A percentile compares a stretch with the other conserved stretches of the same genome.
Evolutionary conservation across 805 yeast genomes (phyloP).

Genomic region (Candida suzukii): DNA sequence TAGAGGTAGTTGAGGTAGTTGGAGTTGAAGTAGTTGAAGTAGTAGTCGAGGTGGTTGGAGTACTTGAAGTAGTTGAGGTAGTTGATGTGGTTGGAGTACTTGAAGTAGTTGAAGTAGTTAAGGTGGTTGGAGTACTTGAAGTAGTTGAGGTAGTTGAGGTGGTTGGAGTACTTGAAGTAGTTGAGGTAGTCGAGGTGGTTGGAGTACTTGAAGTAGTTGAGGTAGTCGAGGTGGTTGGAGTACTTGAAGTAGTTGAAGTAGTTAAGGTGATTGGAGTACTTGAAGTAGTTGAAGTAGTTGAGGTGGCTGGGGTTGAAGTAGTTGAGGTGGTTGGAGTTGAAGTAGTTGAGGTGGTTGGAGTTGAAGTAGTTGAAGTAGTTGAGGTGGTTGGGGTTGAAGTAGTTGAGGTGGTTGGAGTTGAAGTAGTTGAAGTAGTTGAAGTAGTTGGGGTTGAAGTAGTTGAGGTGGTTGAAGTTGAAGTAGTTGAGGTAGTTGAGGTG

Average conservation of each 20-base stretch:
- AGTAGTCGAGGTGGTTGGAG: slow-evolving; percentile 10
- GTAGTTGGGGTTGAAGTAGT: too few relatives aligned
- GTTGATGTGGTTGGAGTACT: slow-evolving; percentile 18
- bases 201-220: slow-evolving; percentile 8
- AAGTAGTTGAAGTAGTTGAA: too few relatives aligned
- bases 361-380: too few relatives aligned
- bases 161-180: too few relatives aligned
- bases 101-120: slow-evolving; percentile 15
- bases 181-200: slow-evolving; percentile 9
- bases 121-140: slow-evolving; percentile 15
- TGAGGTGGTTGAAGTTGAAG: too few relatives aligned
- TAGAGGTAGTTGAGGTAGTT: slow-evolving; percentile 14
- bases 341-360: too few relatives aligned
- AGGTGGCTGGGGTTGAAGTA: too few relatives aligned
- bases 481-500: too few relatives aligned
- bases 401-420: too few relatives aligned
- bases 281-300: slow-evolving; percentile 10
- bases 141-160: too few relatives aligned
- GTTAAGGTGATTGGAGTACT: slow-evolving; percentile 13
- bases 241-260: slow-evolving; percentile 3
- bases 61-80: slow-evolving; percentile 11
- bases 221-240: slow-evolving; percentile 14
- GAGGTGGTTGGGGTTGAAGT: too few relatives aligned
- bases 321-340: too few relatives aligned
- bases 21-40: slow-evolving; percentile 9